Conservation (phyloP, 2,329 filamentous ascomycete genomes). For the Cercospora janseana region DNA sequence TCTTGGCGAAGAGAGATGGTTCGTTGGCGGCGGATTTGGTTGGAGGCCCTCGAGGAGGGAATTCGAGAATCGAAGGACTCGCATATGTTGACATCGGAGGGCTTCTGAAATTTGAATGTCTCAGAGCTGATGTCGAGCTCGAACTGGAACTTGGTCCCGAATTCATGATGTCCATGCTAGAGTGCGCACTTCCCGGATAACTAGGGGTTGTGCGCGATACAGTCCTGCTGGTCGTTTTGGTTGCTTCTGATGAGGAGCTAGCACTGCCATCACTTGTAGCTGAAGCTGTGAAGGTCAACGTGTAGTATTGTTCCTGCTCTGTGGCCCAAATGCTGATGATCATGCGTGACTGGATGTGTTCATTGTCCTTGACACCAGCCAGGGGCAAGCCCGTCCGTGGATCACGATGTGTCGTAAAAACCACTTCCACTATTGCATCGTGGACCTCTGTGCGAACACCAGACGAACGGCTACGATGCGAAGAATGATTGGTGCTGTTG, state of each 20-base stretch:
- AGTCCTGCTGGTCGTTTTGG: slow-evolving; percentile 39
- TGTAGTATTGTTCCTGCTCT: slow-evolving; percentile 67
- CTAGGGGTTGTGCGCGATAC: slow-evolving; percentile 45
- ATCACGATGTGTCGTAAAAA: slow-evolving; percentile 56
- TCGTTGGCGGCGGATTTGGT: slow-evolving; percentile 55
- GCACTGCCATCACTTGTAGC: slow-evolving; percentile 17
- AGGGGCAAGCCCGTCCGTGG: slow-evolving; percentile 40
- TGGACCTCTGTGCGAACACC: slow-evolving; percentile 47
- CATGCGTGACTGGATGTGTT: slow-evolving; percentile 64
- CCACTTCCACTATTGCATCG: slow-evolving; percentile 66
- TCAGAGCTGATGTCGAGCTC: background rate
- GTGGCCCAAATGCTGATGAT: slow-evolving; percentile 74
- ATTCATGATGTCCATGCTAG: slow-evolving; percentile 36
- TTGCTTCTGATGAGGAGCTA: slow-evolving; percentile 18
- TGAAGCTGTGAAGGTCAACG: slow-evolving; percentile 69
- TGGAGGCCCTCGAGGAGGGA: slow-evolving; percentile 67
- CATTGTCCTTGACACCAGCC: slow-evolving; percentile 31
- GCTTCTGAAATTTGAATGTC: slow-evolving; percentile 9
- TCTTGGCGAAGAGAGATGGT: slow-evolving; percentile 69
- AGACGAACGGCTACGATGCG: slow-evolving; percentile 10
- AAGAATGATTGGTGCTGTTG: slow-evolving; percentile 12
- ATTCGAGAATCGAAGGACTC: slow-evolving; percentile 59
- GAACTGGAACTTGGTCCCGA: slow-evolving; percentile 38
- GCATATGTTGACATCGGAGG: slow-evolving; percentile 38
- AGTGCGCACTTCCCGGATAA: slow-evolving; percentile 38